Percentiles rank a stretch among this genome's conserved stretches.
Evolutionary conservation across 192 early-diverging fungal species (phyloP).

Genomic region (Ramicandelaber brevisporus): DNA sequence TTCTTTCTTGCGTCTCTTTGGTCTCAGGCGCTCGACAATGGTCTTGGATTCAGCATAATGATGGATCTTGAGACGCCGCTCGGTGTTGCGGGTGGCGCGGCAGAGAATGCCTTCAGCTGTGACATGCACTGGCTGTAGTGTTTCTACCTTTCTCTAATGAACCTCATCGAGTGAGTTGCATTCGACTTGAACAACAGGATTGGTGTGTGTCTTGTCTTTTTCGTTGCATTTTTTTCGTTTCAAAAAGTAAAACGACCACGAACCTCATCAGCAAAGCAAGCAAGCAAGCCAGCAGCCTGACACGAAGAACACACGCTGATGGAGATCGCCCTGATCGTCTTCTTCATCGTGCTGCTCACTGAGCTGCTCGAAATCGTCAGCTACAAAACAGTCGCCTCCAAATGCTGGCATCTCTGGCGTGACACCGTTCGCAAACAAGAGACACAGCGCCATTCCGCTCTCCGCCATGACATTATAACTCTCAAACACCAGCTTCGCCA

Average conservation of each 20-base stretch:
- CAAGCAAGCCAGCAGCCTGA: too few species aligned
- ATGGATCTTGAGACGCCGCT: too few species aligned
- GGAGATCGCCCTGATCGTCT: conserved; percentile 23
- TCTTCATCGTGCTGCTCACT: conserved; percentile 32
- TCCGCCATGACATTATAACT: conserved; percentile 29
- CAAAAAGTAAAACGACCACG: too few species aligned
- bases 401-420: conserved; percentile 13
- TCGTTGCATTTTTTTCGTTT: background rate
- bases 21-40: background rate
- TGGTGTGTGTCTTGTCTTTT: background rate
- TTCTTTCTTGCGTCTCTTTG: background rate
- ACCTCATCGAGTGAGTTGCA: too few species aligned
- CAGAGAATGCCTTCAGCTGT: too few species aligned
- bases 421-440: conserved; percentile 9
- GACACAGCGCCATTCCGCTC: conserved; percentile 19
- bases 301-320: too few species aligned
- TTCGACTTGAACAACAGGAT: too few species aligned
- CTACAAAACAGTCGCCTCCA: conserved; percentile 17
- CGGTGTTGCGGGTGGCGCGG: too few species aligned
- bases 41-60: too few species aligned
- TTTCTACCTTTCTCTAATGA: too few species aligned
- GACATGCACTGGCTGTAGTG: too few species aligned
- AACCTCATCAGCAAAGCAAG: too few species aligned
- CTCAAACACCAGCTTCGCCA: conserved; percentile 32
- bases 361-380: conserved; percentile 23